Conservation (phyloP, 805 yeast genomes). For the Citeromyces matritensis region DNA sequence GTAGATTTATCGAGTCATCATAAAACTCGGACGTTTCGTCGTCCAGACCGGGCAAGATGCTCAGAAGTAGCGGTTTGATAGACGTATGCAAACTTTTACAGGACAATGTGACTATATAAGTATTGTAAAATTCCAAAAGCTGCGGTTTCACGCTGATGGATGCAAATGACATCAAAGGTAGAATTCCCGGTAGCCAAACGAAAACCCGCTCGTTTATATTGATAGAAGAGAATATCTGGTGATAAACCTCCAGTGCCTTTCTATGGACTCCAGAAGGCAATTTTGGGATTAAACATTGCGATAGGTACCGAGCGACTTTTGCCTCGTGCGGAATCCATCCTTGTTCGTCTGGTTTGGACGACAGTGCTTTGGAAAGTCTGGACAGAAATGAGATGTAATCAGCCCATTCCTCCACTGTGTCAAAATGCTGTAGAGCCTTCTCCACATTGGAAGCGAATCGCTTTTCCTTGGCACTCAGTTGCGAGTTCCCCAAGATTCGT, state of each 20-base stretch:
- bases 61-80: conserved; percentile 54
- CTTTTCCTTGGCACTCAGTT: conserved; percentile 46
- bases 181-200: conserved; percentile 85
- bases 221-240: conserved; percentile 46
- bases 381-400: conserved; percentile 87
- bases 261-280: conserved; percentile 95
- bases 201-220: conserved; percentile 39
- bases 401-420: conserved; percentile 90
- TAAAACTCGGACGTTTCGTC: conserved; percentile 85
- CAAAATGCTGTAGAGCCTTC: conserved; percentile 61
- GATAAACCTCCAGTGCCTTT: conserved; percentile 70
- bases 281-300: conserved; percentile 66
- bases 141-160: conserved; percentile 80
- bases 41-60: conserved; percentile 78
- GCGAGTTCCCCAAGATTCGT: conserved; percentile 4
- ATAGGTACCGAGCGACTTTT: conserved; percentile 53
- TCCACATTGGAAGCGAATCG: conserved; percentile 56
- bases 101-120: conserved; percentile 37
- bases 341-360: conserved; percentile 22
- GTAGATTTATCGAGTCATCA: conserved; percentile 36
- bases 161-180: conserved; percentile 80
- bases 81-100: conserved; percentile 32
- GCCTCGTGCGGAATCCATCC: conserved; percentile 56
- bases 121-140: conserved; percentile 45
- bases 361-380: conserved; percentile 60